Evolutionary conservation across 164 flowering plant species (phyloP), one percentile per base, ranked within the genome.

Genomic region (Euptelea pleiosperma): DNA sequence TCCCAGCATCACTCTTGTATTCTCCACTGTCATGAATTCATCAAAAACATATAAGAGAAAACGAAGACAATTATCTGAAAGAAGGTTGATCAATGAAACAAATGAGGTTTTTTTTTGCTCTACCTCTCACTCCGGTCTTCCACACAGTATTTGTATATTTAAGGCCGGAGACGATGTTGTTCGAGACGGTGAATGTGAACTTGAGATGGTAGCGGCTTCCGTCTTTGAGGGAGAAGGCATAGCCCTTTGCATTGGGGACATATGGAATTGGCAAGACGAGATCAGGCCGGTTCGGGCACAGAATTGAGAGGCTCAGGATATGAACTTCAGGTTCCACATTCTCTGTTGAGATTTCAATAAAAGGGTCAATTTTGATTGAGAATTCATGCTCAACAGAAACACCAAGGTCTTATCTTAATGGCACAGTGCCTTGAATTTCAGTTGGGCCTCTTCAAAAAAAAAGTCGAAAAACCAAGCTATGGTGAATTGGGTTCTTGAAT

Each of bases 81-180:
- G 11, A 25, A 40, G 31, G 6, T 12, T 12, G 1, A 29, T 21
- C 9, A 21, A 63, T 3, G 42, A 40, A 25, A 40, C 35, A 28
- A 11, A 16, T 16, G 28, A 28, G 31, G 35, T 26, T 48, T 48
- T 3, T 48, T 6, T 14, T 29, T 26, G 16, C 26, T 15, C 15
- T 65, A 76, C 85, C 85, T 70, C 64, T 72, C 4, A 81, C 25
- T 16, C 81, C 82, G 37, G 82, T 68, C 68, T 81, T 81, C 82
- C 82, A 81, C 8, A 81, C 85, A 14, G 66, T 66, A 60, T 81
- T 76, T 25, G 73, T 72, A 63, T 81, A 81, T 40, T 68, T 75
- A 44, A 81, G 79, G 11, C 85, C 85, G 8, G 81, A 69, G 1
- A 81, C 85, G 39, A 76, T 70, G 74, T 78, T 81, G 52, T 72